Base-by-base conservation (phyloP, 2,329 filamentous ascomycete species). In the Coleophoma cylindrospora region DNA sequence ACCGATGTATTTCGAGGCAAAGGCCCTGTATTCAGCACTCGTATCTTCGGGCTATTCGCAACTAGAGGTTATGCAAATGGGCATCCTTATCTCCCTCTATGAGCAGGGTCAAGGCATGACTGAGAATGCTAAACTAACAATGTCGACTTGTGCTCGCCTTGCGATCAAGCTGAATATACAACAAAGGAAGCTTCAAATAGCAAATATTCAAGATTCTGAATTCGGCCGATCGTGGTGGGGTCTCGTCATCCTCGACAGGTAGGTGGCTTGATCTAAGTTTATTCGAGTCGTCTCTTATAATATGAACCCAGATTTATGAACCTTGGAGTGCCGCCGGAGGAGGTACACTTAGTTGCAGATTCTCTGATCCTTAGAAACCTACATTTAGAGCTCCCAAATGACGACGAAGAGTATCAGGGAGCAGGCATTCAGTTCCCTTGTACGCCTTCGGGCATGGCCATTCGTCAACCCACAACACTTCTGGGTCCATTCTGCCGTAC, bases 201-300 rank as follows among this genome's bases (percentile, higher is more conserved):
- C 38, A 2, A 47, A 57, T 45, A 48, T 59, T 10, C 50, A 55
- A 27, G 51, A 59, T 40, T 56, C 53, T 3, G 57, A 59, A 13
- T 52, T 56, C 40, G 57, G 57, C 2, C 43, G 55, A 9, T 40
- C 57, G 10, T 59, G 57, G 57, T 59, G 57, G 57, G 55, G 55
- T 4, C 49, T 59, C 22, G 47, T 57, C 3, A 59, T 54, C 7
- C 33, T 59, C 6, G 55, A 59, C 43, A 53, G 55, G 55, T 56
- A 38, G 19, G 50, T 36, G n/a, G 38, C 40, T 27, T 27, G 9
- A 27, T 27, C 27, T 5, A 8, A 27, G 19, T 19, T 19, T 19
- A 27, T 21, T 45, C 32, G 9, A 13, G 32, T 33, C 34, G 21
- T 27, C 4, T 15, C 15, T 13, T 43, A 45, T 49, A 19, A 56